Base-by-base conservation (phyloP, 495 filamentous ascomycete genomes). In the Penicillium silybi region DNA sequence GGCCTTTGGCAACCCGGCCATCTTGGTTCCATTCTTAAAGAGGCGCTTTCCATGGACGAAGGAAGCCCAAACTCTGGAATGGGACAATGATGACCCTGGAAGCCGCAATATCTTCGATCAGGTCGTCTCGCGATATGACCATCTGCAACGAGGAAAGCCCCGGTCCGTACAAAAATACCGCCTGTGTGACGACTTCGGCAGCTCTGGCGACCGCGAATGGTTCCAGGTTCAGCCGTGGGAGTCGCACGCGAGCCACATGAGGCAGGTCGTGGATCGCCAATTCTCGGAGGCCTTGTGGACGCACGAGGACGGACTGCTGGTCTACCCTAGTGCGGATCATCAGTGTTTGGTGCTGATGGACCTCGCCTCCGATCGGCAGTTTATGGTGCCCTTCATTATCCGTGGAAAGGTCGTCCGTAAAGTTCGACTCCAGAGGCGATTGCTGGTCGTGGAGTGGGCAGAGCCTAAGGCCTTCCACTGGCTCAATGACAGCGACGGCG, bases 381-480 rank as follows among this genome's bases (percentile, higher is more conserved):
- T 73, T 13, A 61, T 69, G 22, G 75, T 87, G 5, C 81, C 83
- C 1, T 85, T 87, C 44, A 71, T 80, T 38, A 65, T 73, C 5
- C 57, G 63, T 11, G 74, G 71, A 4, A 86, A 76, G 52, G 75
- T 81, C 19, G 66, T 87, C 6, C 75, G 85, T 8, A 77, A 84
- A 38, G 58, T 85, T 5, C 74, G 85, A 1, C 63, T 88, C 22
- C 74, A 79, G 26, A 70, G 77, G 27, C 70, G 72, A 3, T 66
- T 86, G 16, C 65, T 88, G 3, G 59, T 87, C 10, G 61, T 87
- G 20, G 85, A 88, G 56, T 88, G 85, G 85, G 83, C 82, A 44
- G 81, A 87, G 58, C 64, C 63, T 1, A 68, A 74, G 17, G 69
- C 80, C 2, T 85, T 77, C 53, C 80, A 82, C 66, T 76, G 77